Evolutionary conservation across 805 yeast genomes (phyloP).

Genomic region (Priceomyces castillae): DNA sequence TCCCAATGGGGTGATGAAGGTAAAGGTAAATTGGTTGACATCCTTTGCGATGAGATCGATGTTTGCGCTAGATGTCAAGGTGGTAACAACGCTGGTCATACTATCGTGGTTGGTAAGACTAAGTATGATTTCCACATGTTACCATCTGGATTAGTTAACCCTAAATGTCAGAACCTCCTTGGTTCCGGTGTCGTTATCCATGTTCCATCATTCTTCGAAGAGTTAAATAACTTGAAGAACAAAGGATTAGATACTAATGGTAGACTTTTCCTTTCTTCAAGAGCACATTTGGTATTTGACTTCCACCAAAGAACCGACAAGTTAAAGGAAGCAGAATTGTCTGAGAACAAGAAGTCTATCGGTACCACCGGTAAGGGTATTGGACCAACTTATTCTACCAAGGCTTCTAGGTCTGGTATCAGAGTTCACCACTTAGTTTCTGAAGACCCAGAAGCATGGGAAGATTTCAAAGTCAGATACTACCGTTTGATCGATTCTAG

Average conservation of each 20-base stretch:
- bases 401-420: constrained; percentile 94
- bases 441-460: constrained; percentile 90
- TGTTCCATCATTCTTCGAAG: constrained; percentile 88
- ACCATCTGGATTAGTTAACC: constrained; percentile 96
- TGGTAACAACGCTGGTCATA: constrained; percentile 99
- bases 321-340: constrained; percentile 87
- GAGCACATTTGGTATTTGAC: constrained; percentile 96
- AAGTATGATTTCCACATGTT: constrained; percentile 98
- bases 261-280: constrained; percentile 82
- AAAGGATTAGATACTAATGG: constrained; percentile 78
- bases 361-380: constrained; percentile 99
- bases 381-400: constrained; percentile 97
- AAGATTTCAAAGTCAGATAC: constrained; percentile 77
- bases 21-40: constrained; percentile 94
- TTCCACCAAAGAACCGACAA: constrained; percentile 98
- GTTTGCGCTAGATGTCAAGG: constrained; percentile 98
- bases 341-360: constrained; percentile 75
- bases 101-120: constrained; percentile 84
- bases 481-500: constrained; percentile 76
- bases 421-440: constrained; percentile 94
- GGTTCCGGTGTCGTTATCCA: constrained; percentile 95
- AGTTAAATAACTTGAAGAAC: constrained; percentile 72
- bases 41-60: constrained; percentile 90
- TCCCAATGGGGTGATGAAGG: constrained; percentile 99
- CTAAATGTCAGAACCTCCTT: constrained; percentile 81